These are phyloP conservation scores for peach (Prunus persica) DNA, from an alignment of 306 rosid species.

Conservation along the genomic window DNA sequence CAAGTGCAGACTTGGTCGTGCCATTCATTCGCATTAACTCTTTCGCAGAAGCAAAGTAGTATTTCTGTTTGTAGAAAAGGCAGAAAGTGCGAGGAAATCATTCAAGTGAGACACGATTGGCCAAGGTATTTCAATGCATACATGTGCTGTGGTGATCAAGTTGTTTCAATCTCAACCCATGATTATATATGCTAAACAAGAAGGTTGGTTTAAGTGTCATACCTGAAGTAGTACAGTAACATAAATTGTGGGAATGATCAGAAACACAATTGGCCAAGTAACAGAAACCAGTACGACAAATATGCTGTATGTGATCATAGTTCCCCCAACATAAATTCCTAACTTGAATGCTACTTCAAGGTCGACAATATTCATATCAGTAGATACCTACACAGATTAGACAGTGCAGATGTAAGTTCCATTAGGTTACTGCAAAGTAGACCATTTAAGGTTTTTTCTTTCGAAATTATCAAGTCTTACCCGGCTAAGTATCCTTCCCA, in stretches of 20 bases:
- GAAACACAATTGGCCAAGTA: slow-evolving; percentile 57
- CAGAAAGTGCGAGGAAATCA: neutral
- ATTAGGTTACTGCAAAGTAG: neutral
- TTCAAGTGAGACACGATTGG: neutral
- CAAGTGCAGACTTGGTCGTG: slow-evolving; percentile 36
- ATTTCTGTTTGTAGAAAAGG: slow-evolving; percentile 14
- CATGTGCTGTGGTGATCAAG: too few relatives aligned
- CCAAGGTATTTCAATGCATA: too few relatives aligned
- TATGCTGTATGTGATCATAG: slow-evolving; percentile 21
- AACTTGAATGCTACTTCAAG: slow-evolving; percentile 43
- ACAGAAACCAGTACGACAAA: slow-evolving; percentile 39
- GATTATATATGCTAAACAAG: too few relatives aligned
- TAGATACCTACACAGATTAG: slow-evolving; percentile 40
- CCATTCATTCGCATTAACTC: slow-evolving; percentile 38
- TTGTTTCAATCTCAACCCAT: too few relatives aligned
- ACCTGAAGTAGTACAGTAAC: slow-evolving; percentile 47
- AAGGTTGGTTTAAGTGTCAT: neutral
- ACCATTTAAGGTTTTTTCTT: neutral
- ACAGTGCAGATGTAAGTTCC: slow-evolving; percentile 3
- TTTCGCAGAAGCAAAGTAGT: slow-evolving; percentile 25
- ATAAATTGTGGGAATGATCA: slow-evolving; percentile 40
- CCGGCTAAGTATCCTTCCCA: slow-evolving; percentile 70
- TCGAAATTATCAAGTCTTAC: slow-evolving; percentile 25
- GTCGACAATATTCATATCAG: slow-evolving; percentile 51
- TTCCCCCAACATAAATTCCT: slow-evolving; percentile 13